Evolutionary conservation across 352 stramenopile genomes (phyloP).

Genomic region (Phytophthora aleatoria): DNA sequence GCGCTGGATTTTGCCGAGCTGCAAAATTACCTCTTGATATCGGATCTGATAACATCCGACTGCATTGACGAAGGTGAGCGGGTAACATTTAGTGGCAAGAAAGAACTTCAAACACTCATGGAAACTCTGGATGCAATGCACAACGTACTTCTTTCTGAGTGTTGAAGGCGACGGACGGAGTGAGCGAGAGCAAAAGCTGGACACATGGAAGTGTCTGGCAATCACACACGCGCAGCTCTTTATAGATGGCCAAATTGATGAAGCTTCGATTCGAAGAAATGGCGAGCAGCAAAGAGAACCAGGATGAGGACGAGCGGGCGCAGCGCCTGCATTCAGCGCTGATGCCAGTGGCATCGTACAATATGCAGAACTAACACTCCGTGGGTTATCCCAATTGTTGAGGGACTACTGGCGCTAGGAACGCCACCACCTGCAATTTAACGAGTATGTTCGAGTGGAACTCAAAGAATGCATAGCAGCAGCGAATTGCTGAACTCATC

Average conservation of each 20-base stretch:
- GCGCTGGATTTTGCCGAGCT: no score
- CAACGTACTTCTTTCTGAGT: conserved; percentile 23
- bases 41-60: conserved; percentile 42
- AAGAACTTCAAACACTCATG: conserved; percentile 59
- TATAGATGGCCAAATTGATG: conserved; percentile 74
- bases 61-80: conserved; percentile 54
- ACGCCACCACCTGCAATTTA: conserved; percentile 65
- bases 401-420: conserved; percentile 54
- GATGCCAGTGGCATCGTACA: conserved; percentile 68
- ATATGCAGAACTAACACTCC: conserved; percentile 40
- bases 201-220: conserved; percentile 59
- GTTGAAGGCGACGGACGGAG: conserved; percentile 8
- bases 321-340: conserved; percentile 41
- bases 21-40: conserved; percentile 37
- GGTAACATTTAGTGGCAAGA: conserved; percentile 48
- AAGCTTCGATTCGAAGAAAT: conserved; percentile 53
- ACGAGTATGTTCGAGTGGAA: conserved; percentile 45
- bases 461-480: conserved; percentile 14
- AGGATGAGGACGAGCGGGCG: conserved; percentile 8
- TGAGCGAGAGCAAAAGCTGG: conserved; percentile 25
- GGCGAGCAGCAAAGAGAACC: conserved; percentile 13
- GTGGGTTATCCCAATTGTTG: conserved; percentile 70
- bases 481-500: no score
- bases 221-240: conserved; percentile 73
- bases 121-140: conserved; percentile 45